Evolutionary conservation across 495 filamentous ascomycete species (phyloP).

Genomic region (Aspergillus kassunensis): DNA sequence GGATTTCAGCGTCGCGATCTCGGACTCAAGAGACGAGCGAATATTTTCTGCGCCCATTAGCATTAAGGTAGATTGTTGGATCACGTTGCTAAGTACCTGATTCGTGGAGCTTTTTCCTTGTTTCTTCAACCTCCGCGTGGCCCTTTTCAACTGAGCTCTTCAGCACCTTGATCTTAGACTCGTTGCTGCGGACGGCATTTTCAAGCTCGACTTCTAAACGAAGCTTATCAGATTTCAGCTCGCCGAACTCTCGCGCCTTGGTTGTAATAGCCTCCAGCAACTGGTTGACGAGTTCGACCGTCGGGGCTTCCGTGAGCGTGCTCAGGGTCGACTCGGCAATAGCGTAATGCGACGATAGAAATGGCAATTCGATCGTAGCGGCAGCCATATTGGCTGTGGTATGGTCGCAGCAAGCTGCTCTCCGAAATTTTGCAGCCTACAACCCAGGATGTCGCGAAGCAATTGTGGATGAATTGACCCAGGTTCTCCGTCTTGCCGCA

Average conservation of each 20-base stretch:
- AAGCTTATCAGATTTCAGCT: constrained; percentile 75
- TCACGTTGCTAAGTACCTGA: constrained; percentile 57
- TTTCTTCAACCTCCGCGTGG: constrained; percentile 69
- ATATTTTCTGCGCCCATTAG: constrained; percentile 52
- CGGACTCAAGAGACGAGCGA: constrained; percentile 66
- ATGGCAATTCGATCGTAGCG: constrained; percentile 67
- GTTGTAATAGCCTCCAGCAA: constrained; percentile 63
- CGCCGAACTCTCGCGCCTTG: constrained; percentile 77
- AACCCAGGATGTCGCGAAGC: constrained; percentile 9
- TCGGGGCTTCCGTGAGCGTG: constrained; percentile 66
- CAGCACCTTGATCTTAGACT: constrained; percentile 74
- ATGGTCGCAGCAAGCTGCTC: constrained; percentile 19
- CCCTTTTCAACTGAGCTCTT: constrained; percentile 77
- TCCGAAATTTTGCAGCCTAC: constrained; percentile 9
- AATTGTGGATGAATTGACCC: constrained; percentile 7
- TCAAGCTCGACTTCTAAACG: constrained; percentile 89
- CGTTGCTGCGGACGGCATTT: constrained; percentile 73
- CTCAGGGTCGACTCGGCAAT: constrained; percentile 65
- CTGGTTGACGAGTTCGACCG: constrained; percentile 66
- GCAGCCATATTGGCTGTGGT: constrained; percentile 61
- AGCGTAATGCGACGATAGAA: constrained; percentile 69
- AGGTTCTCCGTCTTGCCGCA: constrained; percentile 8
- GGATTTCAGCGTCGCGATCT: constrained; percentile 74
- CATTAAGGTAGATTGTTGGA: neutral
- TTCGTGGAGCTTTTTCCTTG: constrained; percentile 72